Evolutionary conservation across 495 filamentous ascomycete species (phyloP).

Genomic region (Opeltia flavorubescens): DNA sequence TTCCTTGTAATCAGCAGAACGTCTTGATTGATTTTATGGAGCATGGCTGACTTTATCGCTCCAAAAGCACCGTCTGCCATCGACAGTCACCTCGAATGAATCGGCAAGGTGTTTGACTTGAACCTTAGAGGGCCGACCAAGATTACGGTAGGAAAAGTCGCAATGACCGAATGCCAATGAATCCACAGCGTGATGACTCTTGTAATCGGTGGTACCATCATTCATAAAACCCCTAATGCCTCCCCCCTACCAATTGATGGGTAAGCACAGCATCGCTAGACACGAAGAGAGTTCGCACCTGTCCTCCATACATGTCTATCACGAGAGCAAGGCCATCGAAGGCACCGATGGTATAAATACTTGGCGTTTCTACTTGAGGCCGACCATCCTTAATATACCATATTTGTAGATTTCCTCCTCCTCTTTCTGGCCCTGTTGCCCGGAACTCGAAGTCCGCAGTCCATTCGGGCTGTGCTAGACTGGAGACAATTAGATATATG

Average conservation of each 20-base stretch:
- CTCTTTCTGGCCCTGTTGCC: conserved; percentile 71
- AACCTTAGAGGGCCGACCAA: conserved; percentile 66
- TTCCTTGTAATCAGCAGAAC: not conserved
- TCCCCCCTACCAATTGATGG: conserved; percentile 40
- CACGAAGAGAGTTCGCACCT: conserved; percentile 23
- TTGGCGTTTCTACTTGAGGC: conserved; percentile 47
- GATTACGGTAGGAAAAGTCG: conserved; percentile 78
- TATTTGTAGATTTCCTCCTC: conserved; percentile 78
- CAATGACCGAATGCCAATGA: conserved; percentile 88
- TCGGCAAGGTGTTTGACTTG: conserved; percentile 52
- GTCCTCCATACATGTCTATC: conserved; percentile 75
- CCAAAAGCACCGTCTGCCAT: conserved; percentile 72
- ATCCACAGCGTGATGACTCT: conserved; percentile 63
- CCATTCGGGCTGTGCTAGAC: conserved; percentile 49
- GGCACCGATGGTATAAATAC: conserved; percentile 64
- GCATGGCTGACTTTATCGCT: conserved; percentile 45
- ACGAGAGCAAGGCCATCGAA: conserved; percentile 84
- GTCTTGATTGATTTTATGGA: not conserved
- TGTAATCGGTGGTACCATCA: conserved; percentile 74
- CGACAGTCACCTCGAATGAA: conserved; percentile 64
- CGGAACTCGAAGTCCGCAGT: conserved; percentile 74
- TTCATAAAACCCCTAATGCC: conserved; percentile 87
- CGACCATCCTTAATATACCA: conserved; percentile 75
- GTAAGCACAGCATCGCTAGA: not conserved
- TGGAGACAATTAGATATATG: conserved; percentile 15